These are phyloP conservation scores for Voacanga thouarsii DNA, from an alignment of 257 asterid species.

Conservation along the genomic window DNA sequence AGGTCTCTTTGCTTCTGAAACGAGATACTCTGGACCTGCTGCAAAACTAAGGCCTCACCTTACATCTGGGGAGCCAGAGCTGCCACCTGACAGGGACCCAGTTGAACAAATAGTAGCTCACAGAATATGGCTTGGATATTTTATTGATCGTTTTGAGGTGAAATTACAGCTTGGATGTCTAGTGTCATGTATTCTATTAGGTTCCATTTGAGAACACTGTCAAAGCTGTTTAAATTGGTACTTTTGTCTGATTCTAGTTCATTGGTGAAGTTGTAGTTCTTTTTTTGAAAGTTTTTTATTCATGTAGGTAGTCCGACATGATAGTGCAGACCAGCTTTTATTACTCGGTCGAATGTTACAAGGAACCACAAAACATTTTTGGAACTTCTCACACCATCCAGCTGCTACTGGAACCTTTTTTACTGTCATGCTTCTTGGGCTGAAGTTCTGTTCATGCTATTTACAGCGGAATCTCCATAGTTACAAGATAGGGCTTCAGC, in stretches of 20 bases:
- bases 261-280: background rate
- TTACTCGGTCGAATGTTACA: constrained; percentile 93
- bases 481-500: constrained; percentile 86
- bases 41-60: constrained; percentile 98
- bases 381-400: constrained; percentile 93
- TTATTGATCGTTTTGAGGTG: constrained; percentile 96
- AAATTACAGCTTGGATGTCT: constrained; percentile 22
- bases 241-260: constrained; percentile 8
- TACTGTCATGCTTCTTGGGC: constrained; percentile 92
- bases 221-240: constrained; percentile 9
- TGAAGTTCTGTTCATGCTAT: constrained; percentile 84
- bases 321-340: constrained; percentile 88
- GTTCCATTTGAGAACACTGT: background rate
- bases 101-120: constrained; percentile 94
- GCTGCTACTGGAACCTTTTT: constrained; percentile 94
- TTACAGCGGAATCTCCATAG: constrained; percentile 80
- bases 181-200: background rate
- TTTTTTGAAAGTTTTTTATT: constrained; percentile 11
- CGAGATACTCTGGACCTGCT: constrained; percentile 81
- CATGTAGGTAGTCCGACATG: constrained; percentile 84
- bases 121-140: constrained; percentile 95
- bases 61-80: constrained; percentile 92
- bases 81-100: constrained; percentile 72
- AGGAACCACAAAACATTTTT: constrained; percentile 80
- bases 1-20: constrained; percentile 93